Percentiles rank a stretch among this genome's conserved stretches.
Conservation (phyloP, 306 rosid genomes). For the Hippophae gyantsensis region DNA sequence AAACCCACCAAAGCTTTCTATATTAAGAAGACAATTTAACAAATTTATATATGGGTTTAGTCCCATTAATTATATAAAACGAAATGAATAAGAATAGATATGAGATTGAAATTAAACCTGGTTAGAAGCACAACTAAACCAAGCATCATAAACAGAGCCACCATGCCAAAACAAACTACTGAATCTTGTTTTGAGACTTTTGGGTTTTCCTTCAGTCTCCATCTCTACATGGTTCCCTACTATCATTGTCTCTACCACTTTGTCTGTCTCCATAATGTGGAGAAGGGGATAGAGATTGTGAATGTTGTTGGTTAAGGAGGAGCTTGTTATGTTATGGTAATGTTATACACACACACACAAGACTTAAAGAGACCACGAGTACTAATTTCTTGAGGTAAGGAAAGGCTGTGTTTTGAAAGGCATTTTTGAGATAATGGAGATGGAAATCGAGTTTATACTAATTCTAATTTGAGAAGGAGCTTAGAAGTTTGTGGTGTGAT, state of each 20-base stretch:
- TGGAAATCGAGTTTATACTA: conserved; percentile 43
- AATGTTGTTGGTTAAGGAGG: conserved; percentile 1
- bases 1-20: not conserved
- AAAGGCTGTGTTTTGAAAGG: conserved; percentile 39
- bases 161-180: conserved; percentile 88
- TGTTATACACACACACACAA: too few relatives aligned
- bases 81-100: not conserved
- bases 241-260: conserved; percentile 58
- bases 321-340: conserved; percentile 10
- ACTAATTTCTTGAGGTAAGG: conserved; percentile 34
- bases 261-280: conserved; percentile 23
- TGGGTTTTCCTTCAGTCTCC: conserved; percentile 69
- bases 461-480: conserved; percentile 24
- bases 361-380: conserved; percentile 17
- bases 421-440: conserved; percentile 30
- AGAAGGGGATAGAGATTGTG: conserved; percentile 6
- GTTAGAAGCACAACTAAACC: conserved; percentile 99
- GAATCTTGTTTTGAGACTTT: conserved; percentile 42
- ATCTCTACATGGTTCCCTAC: conserved; percentile 86
- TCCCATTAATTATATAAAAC: not conserved
- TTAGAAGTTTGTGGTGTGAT: not conserved
- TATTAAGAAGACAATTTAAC: too few relatives aligned
- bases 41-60: too few relatives aligned
- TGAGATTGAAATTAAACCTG: conserved; percentile 38
- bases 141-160: conserved; percentile 93